Base-by-base conservation (phyloP, 371 early-diverging fungal genomes). In the Mortierella sp. region DNA sequence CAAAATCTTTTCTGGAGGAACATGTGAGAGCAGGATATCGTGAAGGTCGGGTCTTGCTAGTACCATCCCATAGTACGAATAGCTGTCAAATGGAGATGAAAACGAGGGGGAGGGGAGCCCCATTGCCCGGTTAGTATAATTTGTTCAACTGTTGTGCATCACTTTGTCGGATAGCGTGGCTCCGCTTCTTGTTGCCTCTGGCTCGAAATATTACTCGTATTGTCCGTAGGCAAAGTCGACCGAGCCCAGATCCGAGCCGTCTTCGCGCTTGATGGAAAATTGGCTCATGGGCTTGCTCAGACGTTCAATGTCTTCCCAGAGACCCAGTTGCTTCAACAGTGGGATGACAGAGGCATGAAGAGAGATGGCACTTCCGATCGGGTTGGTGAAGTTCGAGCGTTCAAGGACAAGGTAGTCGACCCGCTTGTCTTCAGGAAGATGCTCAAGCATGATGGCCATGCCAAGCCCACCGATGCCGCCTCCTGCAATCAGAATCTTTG, bases 271-370 rank as follows among this genome's bases (percentile, higher is more conserved):
- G 62, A 77, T 64, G 14, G 62, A 57, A 58, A 77, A 77, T 9
- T 77, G 77, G 53, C 77, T 77, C 77, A 77, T 77, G 47, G 77
- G 77, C 16, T 77, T 77, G 56, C 77, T 68, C 19, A 65, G 64
- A 15, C 57, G 66, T 46, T 72, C 68, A 29, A 77, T 64, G 48
- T 72, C 68, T 4, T 52, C 28, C 77, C 77, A 77, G 62, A 72
- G 15, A n/a, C 77, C 77, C 37, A 77, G 52, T 18, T 77, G 72
- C n/a, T 72, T 72, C 47, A 77, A 57, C 1, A 77, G 44, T 1
- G 77, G 77, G 43, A 77, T 68, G 16, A 77, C 62, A 5, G 72
- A 68, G 29, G 77, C 72, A n/a, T 71, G 72, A 26, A 77, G 30
- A 9, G 77, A 77, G 57, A 77, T 68, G 61, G 77, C 72, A 45